Evolutionary conservation across 352 stramenopile genomes (phyloP), one percentile per base, ranked within the genome.

Genomic region (Phytopythium montanum): DNA sequence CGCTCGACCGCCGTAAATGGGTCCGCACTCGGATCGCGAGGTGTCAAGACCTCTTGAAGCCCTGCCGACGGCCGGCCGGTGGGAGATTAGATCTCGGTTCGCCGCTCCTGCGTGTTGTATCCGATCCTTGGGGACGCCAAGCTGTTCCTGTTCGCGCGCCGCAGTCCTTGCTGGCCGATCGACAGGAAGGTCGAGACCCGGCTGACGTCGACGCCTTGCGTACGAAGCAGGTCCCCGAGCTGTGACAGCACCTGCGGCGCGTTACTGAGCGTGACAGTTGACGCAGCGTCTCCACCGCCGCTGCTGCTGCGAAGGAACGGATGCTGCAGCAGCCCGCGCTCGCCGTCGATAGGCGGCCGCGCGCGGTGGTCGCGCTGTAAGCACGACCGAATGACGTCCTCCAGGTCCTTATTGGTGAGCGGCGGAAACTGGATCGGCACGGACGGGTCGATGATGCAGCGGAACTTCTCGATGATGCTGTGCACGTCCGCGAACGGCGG

Each of bases 391-490:
- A 97, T 90, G n/a, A 94, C 90, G 52, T 94, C 73, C 66, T 94
- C 76, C 19, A 98, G 60, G 21, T 87, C 76, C 45, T 87, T 83
- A 59, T 97, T 92, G 45, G 78, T 74, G 25, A 95, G 58, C 12
- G 75, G 60, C 14, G 92, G 91, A 65, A 96, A 98, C 23, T 76
- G 64, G 56, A 99, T 98, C 57, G 84, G 66, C 56, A 98, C 85
- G 36, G 84, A 89, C 16, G 85, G 81, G 70, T 99, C 96, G 26
- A 96, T 94, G 52, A 99, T 99, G 21, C 88, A 95, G 36, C 96
- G 87, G 29, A 99, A 88, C 70, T 98, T 98, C 59, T 98, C 90
- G 46, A 98, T 96, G 56, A 98, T 96, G 61, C 90, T 96, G 52
- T 92, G 85, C 6, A 97, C 77, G 36, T 98, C 80, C 1, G 85